A percentile compares a stretch with the other conserved stretches of the same genome.
Evolutionary conservation across 2,329 filamentous ascomycete species (phyloP).

Genomic region (Aureobasidium musti): DNA sequence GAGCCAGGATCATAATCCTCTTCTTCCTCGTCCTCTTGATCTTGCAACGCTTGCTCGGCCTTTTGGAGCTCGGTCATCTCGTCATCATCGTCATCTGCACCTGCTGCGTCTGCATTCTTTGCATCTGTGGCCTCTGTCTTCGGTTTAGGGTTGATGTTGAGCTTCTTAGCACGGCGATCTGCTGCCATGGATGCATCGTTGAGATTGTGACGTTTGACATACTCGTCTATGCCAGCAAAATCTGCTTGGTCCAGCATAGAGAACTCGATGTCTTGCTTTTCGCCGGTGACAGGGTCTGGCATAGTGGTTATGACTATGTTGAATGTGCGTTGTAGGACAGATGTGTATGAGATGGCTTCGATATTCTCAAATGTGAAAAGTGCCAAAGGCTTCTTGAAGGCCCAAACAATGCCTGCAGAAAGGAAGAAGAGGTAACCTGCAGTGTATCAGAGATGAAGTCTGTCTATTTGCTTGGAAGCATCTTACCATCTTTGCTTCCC

Average conservation of each 20-base stretch:
- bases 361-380: conserved; percentile 64
- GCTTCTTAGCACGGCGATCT: conserved; percentile 59
- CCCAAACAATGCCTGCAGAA: conserved; percentile 62
- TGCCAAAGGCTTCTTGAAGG: conserved; percentile 65
- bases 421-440: conserved; percentile 65
- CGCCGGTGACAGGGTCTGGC: conserved; percentile 34
- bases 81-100: conserved; percentile 41
- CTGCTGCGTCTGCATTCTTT: conserved; percentile 34
- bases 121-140: conserved; percentile 37
- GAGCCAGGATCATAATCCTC: conserved; percentile 47
- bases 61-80: conserved; percentile 46
- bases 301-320: conserved; percentile 59
- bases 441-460: not conserved
- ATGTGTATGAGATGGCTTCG: conserved; percentile 63
- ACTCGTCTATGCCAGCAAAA: conserved; percentile 62
- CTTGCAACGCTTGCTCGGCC: conserved; percentile 40
- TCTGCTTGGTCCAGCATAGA: conserved; percentile 67
- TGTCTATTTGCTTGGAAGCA: no score
- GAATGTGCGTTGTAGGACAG: conserved; percentile 65
- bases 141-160: conserved; percentile 52
- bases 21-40: conserved; percentile 47
- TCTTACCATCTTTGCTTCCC: conserved; percentile 64
- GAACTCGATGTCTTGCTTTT: conserved; percentile 61
- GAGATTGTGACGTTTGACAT: conserved; percentile 61
- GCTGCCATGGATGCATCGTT: conserved; percentile 66